Conservation (phyloP, 805 yeast species). For the Spathaspora sp. region DNA sequence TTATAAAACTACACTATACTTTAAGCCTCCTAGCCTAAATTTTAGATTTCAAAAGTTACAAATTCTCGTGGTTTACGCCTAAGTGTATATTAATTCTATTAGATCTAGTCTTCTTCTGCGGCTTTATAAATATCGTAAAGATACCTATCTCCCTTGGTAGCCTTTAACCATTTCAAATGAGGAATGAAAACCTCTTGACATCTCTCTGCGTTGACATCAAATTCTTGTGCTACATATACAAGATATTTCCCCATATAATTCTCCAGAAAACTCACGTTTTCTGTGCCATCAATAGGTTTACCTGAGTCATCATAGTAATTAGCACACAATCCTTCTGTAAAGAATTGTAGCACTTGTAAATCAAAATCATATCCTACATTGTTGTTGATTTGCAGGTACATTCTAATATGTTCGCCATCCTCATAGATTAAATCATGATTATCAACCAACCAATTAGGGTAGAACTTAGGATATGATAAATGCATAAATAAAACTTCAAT, state of each 20-base stretch:
- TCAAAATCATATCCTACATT: conserved; percentile 43
- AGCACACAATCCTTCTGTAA: conserved; percentile 36
- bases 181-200: conserved; percentile 38
- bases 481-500: conserved; percentile 46
- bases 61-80: neutral
- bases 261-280: conserved; percentile 11
- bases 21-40: neutral
- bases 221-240: conserved; percentile 21
- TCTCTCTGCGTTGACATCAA: conserved; percentile 19
- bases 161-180: conserved; percentile 40
- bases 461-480: conserved; percentile 53
- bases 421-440: conserved; percentile 34
- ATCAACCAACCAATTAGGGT: conserved; percentile 29
- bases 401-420: conserved; percentile 33
- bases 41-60: neutral
- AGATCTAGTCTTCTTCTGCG: neutral
- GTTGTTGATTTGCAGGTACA: conserved; percentile 32
- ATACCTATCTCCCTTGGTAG: conserved; percentile 16
- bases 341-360: conserved; percentile 33
- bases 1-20: neutral
- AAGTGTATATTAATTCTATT: neutral
- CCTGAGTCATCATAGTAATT: conserved; percentile 28
- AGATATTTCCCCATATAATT: conserved; percentile 35
- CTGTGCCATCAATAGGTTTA: conserved; percentile 20
- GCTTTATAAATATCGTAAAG: conserved; percentile 12